phyloP scores from a whole-genome alignment of 1,284 basidiomycete species.

The Cutaneotrichosporon cavernicola region DNA sequence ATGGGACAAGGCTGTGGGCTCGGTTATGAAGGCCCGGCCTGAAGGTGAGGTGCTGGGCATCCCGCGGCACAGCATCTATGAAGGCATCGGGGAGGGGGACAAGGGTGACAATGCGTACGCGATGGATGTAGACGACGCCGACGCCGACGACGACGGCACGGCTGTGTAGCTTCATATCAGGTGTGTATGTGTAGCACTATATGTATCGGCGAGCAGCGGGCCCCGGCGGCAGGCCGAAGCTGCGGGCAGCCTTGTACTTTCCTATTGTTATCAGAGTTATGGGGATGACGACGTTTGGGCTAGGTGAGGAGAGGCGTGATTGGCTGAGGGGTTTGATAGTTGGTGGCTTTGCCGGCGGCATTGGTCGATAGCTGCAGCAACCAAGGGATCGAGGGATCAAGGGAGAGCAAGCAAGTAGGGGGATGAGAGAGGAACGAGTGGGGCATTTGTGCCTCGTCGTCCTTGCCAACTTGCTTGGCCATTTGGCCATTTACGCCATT shows the following conservation, averaged over 20 bases:
- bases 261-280: neutral
- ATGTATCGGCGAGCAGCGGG: neutral
- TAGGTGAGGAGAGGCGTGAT: neutral
- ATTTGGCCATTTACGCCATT: too few species aligned
- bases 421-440: neutral
- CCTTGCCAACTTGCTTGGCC: neutral
- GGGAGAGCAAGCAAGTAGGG: neutral
- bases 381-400: neutral
- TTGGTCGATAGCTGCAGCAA: neutral
- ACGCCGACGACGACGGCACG: conserved; percentile 33
- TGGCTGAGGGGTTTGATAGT: neutral
- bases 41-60: conserved; percentile 70
- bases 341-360: neutral
- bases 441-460: neutral
- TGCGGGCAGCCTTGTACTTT: neutral
- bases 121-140: conserved; percentile 37
- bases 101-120: conserved; percentile 49
- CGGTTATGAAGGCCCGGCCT: conserved; percentile 64
- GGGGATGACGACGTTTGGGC: neutral
- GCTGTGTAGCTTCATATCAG: conserved; percentile 12
- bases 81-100: conserved; percentile 62
- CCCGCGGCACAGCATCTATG: conserved; percentile 69
- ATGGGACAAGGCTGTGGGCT: conserved; percentile 71
- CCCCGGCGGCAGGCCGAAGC: neutral
- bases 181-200: neutral